Base-by-base conservation (phyloP, 2,329 filamentous ascomycete genomes). In the Colletotrichum spaethianum region DNA sequence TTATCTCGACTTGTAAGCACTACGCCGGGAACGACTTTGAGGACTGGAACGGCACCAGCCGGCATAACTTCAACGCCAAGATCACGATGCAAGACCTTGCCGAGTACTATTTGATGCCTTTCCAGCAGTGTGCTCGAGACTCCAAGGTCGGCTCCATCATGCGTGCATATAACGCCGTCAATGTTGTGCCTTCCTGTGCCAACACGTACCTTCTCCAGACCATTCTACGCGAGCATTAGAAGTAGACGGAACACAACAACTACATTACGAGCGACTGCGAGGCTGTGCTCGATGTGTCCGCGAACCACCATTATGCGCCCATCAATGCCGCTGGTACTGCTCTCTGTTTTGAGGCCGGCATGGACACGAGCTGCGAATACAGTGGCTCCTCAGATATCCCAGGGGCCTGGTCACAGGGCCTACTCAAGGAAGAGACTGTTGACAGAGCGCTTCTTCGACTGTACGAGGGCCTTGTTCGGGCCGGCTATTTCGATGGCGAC, bases 231-330 rank as follows among this genome's bases (percentile, higher is more conserved):
- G 88, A 92, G 56, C 88, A 90, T 75, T 93, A 91, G 89, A 86
- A 84, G 57, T 94, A 90, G 85, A 88, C 85, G 0, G 84, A 87
- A 7, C 85, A 89, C 60, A 86, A 90, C 67, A 88, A 92, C 73
- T 92, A 87, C 78, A 86, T 93, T 44, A 90, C 89, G 1, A 89
- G 86, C 20, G 91, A 93, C 77, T 93, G 92, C 74, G 90, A 91
- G 67, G 87, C 92, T 0, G 83, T 92, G 0, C 82, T 87, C 53
- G 87, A 92, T 76, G 86, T 92, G 66, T 90, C 83, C 74, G 81
- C 77, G 23, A 78, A 81, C 42, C 83, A 85, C 52, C 78, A 83
- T 48, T 85, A 81, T 57, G 82, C 81, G n/a, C 75, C 76, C 8
- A 80, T 78, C 9, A 77, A 77, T 2, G 79, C 79, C 2, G 76